Evolutionary conservation across 192 early-diverging fungal genomes (phyloP), one percentile per base, ranked within the genome.

Genomic region (Ramicandelaber brevisporus): DNA sequence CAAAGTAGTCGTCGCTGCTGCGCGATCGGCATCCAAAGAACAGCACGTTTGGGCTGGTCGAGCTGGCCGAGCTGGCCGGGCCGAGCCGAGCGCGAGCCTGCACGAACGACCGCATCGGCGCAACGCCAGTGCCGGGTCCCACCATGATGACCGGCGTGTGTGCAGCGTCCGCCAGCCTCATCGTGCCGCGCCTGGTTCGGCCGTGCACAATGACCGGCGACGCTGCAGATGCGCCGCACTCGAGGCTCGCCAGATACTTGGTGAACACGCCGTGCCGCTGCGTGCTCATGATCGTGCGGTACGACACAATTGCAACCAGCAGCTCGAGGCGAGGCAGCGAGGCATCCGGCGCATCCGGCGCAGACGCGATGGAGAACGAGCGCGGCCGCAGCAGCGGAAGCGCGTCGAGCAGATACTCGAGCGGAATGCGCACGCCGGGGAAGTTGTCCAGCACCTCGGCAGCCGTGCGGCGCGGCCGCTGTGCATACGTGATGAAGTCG

Each of bases 121-220:
- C 87, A 13, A 98, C 59, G 11, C 89, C 89, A 0, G 89, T 95
- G 4, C 78, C 78, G 2, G 55, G 80, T 0, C 81, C 92, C 30
- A 92, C 72, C 31, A 78, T 67, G 18, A 92, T 69, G 0, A 74
- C 25, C 1, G 80, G 82, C 6, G 51, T 34, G 4, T 15, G 20
- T 0, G 53, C 36, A 11, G 56, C 48, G 24, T 55, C 48, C 12
- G 83, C 72, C 29, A 72, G 41, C 12, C 30, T 36, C 59, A 84
- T 67, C 0, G 75, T 73, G 12, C 80, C 80, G 8, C 46, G 41
- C 7, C 56, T 50, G 33, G 78, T 51, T 3, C 54, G 50, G 21
- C 78, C 27, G 9, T 34, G 44, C 15, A 57, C 29, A 0, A 47
- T 20, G 1, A n/a, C n/a, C n/a, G n/a, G n/a, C n/a, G n/a, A n/a